Base-by-base conservation (phyloP, 768 basidiomycete species). In the Boletus subcaerulescens region DNA sequence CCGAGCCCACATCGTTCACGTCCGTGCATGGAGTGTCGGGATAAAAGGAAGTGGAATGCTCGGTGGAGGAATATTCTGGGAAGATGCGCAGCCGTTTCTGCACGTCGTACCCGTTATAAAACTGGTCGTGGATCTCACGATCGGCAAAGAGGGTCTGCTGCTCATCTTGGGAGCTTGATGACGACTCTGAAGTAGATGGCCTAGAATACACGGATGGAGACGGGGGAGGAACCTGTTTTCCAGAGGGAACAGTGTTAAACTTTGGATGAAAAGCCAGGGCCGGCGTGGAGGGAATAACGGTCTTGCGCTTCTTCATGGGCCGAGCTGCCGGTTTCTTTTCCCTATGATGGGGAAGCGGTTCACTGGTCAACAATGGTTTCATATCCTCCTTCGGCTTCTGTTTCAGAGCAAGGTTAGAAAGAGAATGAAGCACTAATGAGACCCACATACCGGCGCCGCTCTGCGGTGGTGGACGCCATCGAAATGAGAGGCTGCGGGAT, bases 221-320 rank as follows among this genome's bases (percentile, higher is more conserved):
- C 20, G 15, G 20, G 13, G 58, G 44, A 3, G 58, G 38, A 29
- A 62, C 62, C 45, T 62, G 70, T 45, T 9, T 58, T 11, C 70
- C 70, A 11, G 58, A 44, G n/a, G 67, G 71, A 18, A 71, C 42
- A 17, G 17, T 24, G 12, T n/a, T 60, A 31, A 47, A 1, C 18
- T 32, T 51, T 45, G 70, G 70, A 54, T 61, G 3, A 36, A 61
- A 73, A 18, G 56, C 3, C 4, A 66, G 15, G 40, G 18, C 42
- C 8, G 70, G 59, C 15, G 54, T 71, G 18, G 55, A 36, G 18
- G 70, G 70, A 7, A 24, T 0, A 12, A 18, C 1, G 17, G 45
- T 62, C 57, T 57, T 73, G 61, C 70, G 70, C 52, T 52, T 63
- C 50, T 60, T 71, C 15, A 15, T 41, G 32, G 57, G 48, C 41